phyloP scores from a whole-genome alignment of 192 early-diverging fungal genomes.

The Geranomyces variabilis region DNA sequence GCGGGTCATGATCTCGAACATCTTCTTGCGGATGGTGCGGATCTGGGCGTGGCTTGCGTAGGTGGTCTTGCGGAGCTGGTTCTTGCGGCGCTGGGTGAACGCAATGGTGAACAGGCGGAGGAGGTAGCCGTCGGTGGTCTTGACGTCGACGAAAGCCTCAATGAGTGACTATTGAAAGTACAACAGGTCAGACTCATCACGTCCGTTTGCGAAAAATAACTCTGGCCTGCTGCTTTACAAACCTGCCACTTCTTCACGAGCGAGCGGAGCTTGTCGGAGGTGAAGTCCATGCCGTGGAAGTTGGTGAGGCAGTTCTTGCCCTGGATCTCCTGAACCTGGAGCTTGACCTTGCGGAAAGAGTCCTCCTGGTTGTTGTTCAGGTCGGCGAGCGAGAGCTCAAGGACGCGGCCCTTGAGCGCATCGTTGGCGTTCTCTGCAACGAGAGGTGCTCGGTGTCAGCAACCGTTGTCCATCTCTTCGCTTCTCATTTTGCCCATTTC shows the following conservation, averaged over 20 bases:
- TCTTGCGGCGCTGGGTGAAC: slow-evolving; percentile 91
- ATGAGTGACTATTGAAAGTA: slow-evolving; percentile 72
- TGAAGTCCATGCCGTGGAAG: slow-evolving; percentile 99
- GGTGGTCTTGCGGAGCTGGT: slow-evolving; percentile 98
- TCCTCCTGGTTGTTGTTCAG: slow-evolving; percentile 88
- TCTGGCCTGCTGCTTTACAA: neutral
- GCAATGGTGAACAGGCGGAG: slow-evolving; percentile 96
- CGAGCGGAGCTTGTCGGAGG: slow-evolving; percentile 99
- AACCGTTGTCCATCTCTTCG: too few species aligned
- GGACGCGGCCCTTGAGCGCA: slow-evolving; percentile 92
- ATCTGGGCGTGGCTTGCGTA: slow-evolving; percentile 98
- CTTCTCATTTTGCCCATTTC: too few species aligned
- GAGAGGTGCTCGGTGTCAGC: neutral
- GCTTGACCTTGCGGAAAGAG: slow-evolving; percentile 97
- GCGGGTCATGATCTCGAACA: slow-evolving; percentile 96
- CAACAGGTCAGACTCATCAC: neutral
- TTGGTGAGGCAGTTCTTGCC: slow-evolving; percentile 99
- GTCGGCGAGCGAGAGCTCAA: slow-evolving; percentile 96
- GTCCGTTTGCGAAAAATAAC: too few species aligned
- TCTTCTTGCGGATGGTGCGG: slow-evolving; percentile 99
- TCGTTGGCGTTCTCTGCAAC: slow-evolving; percentile 89
- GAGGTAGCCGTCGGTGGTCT: slow-evolving; percentile 99
- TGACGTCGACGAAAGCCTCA: slow-evolving; percentile 98
- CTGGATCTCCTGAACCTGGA: slow-evolving; percentile 95
- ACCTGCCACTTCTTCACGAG: slow-evolving; percentile 99